Evolutionary conservation across 805 yeast species (phyloP).

Genomic region (Pichia ethanolica): DNA sequence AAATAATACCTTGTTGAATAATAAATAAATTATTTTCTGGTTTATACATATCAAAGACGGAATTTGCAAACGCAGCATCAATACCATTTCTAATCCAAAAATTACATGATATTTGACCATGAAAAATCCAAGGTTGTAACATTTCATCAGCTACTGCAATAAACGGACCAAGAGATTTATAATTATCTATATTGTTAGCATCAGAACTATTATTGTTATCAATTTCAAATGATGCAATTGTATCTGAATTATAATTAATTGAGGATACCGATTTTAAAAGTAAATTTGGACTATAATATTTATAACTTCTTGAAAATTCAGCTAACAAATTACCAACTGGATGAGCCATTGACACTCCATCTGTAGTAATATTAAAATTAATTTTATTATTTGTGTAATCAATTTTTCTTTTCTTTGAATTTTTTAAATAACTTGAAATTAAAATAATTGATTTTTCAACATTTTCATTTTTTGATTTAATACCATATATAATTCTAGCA

Average conservation of each 20-base stretch:
- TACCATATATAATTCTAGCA: constrained; percentile 21
- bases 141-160: constrained; percentile 48
- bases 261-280: constrained; percentile 11
- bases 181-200: too few relatives aligned
- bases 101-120: constrained; percentile 54
- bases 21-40: constrained; percentile 38
- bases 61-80: constrained; percentile 21
- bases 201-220: constrained; percentile 9
- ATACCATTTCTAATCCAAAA: constrained; percentile 73
- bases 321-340: constrained; percentile 56
- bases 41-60: constrained; percentile 17
- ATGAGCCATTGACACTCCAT: constrained; percentile 48
- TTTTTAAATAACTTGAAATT: constrained; percentile 27
- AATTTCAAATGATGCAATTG: constrained; percentile 1
- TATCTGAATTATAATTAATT: constrained; percentile 6
- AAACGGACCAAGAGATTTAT: background rate
- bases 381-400: background rate
- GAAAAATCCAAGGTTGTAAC: constrained; percentile 51
- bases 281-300: constrained; percentile 18
- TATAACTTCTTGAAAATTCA: constrained; percentile 31
- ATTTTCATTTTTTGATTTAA: constrained; percentile 11
- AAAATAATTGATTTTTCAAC: constrained; percentile 31
- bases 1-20: constrained; percentile 35
- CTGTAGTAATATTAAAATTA: constrained; percentile 30
- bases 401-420: background rate